phyloP scores from a whole-genome alignment of 768 basidiomycete species.

The Psilocybe cubensis region DNA sequence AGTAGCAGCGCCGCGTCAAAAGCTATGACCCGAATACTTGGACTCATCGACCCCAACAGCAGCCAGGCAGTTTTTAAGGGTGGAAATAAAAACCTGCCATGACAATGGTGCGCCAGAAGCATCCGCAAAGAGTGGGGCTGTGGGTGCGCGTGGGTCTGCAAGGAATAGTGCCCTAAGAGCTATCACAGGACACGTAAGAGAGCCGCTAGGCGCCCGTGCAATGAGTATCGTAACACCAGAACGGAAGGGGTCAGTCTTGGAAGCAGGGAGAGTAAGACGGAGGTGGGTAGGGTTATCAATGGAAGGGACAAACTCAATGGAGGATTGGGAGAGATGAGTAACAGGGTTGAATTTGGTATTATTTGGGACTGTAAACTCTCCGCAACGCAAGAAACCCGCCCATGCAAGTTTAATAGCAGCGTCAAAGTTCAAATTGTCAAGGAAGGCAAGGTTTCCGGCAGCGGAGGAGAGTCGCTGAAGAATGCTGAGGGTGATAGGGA shows the following conservation, averaged over 20 bases:
- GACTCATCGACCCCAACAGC: slow-evolving; percentile 15
- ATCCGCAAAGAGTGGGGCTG: slow-evolving; percentile 13
- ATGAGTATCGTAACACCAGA: too few species aligned
- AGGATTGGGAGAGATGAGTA: slow-evolving; percentile 22
- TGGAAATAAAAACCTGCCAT: slow-evolving; percentile 15
- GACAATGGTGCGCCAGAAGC: slow-evolving; percentile 10
- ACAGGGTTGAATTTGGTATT: background rate
- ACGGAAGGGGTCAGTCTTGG: slow-evolving; percentile 42
- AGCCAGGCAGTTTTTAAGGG: slow-evolving; percentile 6
- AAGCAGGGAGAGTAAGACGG: slow-evolving; percentile 31
- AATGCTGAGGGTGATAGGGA: slow-evolving; percentile 25
- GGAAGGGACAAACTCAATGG: slow-evolving; percentile 28
- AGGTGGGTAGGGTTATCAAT: slow-evolving; percentile 24
- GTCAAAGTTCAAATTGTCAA: slow-evolving; percentile 12
- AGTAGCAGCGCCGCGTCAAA: background rate
- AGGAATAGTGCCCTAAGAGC: slow-evolving; percentile 1
- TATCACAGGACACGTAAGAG: background rate
- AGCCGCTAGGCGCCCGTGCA: background rate
- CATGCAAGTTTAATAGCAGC: slow-evolving; percentile 23
- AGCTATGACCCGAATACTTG: slow-evolving; percentile 30
- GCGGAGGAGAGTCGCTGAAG: slow-evolving; percentile 16
- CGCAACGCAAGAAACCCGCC: slow-evolving; percentile 23
- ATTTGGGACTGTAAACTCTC: too few species aligned
- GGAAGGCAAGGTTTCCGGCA: background rate
- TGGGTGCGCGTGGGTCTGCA: background rate